Evolutionary conservation across 352 stramenopile species (phyloP), one percentile per base, ranked within the genome.

Genomic region (Thalassiosira exigua): DNA sequence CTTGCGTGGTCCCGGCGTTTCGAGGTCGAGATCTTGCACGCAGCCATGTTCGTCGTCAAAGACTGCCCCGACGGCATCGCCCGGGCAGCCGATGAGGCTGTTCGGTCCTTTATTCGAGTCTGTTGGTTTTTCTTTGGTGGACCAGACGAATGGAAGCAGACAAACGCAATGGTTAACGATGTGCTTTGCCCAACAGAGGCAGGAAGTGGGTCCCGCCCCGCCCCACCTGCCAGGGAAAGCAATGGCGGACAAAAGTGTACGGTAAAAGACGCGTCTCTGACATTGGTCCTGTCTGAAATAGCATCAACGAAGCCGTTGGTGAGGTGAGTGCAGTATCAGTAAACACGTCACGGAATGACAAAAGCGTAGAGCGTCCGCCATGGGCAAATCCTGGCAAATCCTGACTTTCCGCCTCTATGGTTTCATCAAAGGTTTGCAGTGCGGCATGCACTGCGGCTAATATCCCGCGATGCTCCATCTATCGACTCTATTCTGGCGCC

Each of bases 21-120:
- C 60, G 82, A 93, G 81, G 50, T 87, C 42, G 85, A 92, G 51
- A 77, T 94, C 1, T 67, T 94, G 42, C 84, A 92, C 56, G 67
- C 76, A 19, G 82, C 86, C 14, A 76, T 93, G 33, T 91, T 91
- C 50, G 39, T 84, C 26, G 54, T 94, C 7, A 93, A 93, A 74
- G 88, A 85, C 75, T 69, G 82, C 3, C 87, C 87, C 29, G 66
- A 69, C 39, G 86, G 90, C 56, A 85, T 93, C 53, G 39, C 76
- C 1, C 61, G 53, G 14, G 82, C 85, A 54, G 52, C 24, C 22
- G 74, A 88, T 2, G 75, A 89, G 27, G 71, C 86, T 0, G 72
- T 91, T 60, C 19, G 51, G 59, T 94, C 93, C 59, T 85, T 92
- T 33, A 57, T 88, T 3, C 33, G 70, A 44, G 41, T 91, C 4